Base-by-base conservation (phyloP, 1,284 basidiomycete genomes). In the Cystobasidium sp. region DNA sequence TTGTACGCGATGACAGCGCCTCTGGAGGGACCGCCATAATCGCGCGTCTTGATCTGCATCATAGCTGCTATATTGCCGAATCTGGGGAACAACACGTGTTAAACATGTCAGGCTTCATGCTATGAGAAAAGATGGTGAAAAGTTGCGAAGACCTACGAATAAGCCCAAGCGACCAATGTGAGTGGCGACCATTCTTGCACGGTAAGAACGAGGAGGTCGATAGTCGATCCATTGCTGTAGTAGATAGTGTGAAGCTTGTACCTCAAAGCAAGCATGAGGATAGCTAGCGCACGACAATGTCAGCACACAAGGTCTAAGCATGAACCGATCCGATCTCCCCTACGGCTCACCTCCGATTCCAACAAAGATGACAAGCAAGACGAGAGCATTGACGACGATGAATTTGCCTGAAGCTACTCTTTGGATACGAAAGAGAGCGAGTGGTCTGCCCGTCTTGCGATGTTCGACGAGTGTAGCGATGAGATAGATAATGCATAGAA, bases 51-150 rank as follows among this genome's bases (percentile, higher is more conserved):
- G n/a, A 63, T 24, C 41, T 63, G 61, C 61, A 63, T 63, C 61
- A 63, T 63, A 8, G 43, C 61, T 46, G 61, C 61, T 12, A 63
- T 63, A 22, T 46, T 63, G 6, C 61, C 61, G 46, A 63, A 24
- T 18, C 44, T 63, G 58, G 53, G 22, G 12, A 37, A 56, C 46
- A 49, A 49, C n/a, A 49, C 14, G 14, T 49, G 46, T 14, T 6
- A 49, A 49, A n/a, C 46, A 31, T 31, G 31, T 31, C 31, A 31
- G 31, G 6, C 46, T 49, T 56, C 16, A 18, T 1, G 53, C 12
- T 16, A 37, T 12, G 31, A 12, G 12, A 8, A 56, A 16, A 18
- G 31, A 12, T 20, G 31, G 12, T 18, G 12, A 12, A 14, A 37
- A 56, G 22, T 12, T 12, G 20, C 22, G 20, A 2, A 12, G 22